Conservation (phyloP, 192 early-diverging fungal species). For the Entrophospora sp. region DNA sequence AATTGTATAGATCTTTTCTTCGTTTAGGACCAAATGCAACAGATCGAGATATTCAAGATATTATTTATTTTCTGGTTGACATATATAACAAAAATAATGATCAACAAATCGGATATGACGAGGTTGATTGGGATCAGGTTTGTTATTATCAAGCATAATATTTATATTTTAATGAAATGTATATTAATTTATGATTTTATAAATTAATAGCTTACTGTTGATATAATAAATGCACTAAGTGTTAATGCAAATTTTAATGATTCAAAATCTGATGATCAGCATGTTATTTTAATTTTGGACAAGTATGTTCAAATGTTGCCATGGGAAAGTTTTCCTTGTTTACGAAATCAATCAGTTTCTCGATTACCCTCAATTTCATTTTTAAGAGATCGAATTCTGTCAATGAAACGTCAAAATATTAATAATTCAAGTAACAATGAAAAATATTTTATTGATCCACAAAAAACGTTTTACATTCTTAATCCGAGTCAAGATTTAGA, state of each 20-base stretch:
- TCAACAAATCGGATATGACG: slow-evolving; percentile 44
- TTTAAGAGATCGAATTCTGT: slow-evolving; percentile 51
- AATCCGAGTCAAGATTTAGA: slow-evolving; percentile 86
- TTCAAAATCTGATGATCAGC: slow-evolving; percentile 27
- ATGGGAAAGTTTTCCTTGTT: slow-evolving; percentile 75
- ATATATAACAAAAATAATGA: slow-evolving; percentile 47
- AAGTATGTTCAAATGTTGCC: slow-evolving; percentile 78
- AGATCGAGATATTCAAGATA: slow-evolving; percentile 55
- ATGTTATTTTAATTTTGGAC: slow-evolving; percentile 80
- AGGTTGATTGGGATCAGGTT: slow-evolving; percentile 39
- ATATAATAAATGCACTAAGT: slow-evolving; percentile 23
- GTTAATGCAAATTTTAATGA: slow-evolving; percentile 20
- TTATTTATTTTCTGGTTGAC: slow-evolving; percentile 60
- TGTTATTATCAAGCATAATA: slow-evolving; percentile 8
- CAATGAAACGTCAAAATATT: slow-evolving; percentile 26
- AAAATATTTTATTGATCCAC: slow-evolving; percentile 33
- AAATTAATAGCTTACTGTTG: slow-evolving; percentile 19
- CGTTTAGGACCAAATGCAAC: slow-evolving; percentile 43
- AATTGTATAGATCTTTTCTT: slow-evolving; percentile 46
- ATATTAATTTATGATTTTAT: no score
- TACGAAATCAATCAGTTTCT: slow-evolving; percentile 65
- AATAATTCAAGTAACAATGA: not conserved
- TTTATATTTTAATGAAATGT: no score
- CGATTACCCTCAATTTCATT: slow-evolving; percentile 73
- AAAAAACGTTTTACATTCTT: slow-evolving; percentile 69